These are phyloP conservation scores for Mimosa pudica DNA, from an alignment of 306 rosid genomes.

Conservation along the genomic window DNA sequence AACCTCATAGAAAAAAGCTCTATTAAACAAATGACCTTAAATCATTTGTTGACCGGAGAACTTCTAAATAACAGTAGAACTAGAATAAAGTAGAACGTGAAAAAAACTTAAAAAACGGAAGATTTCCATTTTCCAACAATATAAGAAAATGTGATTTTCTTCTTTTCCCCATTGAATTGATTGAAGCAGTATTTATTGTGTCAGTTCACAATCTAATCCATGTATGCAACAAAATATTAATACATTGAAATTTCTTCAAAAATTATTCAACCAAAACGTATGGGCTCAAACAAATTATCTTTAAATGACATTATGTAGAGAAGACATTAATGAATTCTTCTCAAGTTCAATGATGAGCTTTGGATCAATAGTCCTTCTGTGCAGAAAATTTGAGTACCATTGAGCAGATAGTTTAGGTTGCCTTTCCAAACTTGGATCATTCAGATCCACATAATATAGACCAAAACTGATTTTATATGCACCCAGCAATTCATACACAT, in stretches of 20 bases:
- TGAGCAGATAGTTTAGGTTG: slow-evolving; percentile 39
- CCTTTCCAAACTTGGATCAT: slow-evolving; percentile 26
- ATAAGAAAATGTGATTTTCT: neutral
- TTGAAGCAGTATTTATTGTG: neutral
- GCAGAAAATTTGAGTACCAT: slow-evolving; percentile 33
- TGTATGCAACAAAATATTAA: neutral
- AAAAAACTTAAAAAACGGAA: no score
- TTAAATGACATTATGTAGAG: neutral
- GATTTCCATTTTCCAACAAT: no score
- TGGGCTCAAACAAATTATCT: neutral
- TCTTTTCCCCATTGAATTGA: neutral
- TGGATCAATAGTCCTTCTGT: neutral
- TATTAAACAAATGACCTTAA: no score
- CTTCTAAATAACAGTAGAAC: no score
- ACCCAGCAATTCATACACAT: slow-evolving; percentile 17
- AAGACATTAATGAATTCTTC: slow-evolving; percentile 2
- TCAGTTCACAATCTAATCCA: neutral
- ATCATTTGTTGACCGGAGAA: no score
- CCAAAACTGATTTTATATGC: slow-evolving; percentile 31
- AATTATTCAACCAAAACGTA: neutral
- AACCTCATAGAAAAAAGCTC: no score
- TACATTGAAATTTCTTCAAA: slow-evolving; percentile 11
- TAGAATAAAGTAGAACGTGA: no score
- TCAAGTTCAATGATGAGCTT: neutral
- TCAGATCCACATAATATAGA: slow-evolving; percentile 20